These are phyloP conservation scores for Calonectria pseudoturangicola DNA, from an alignment of 2,329 filamentous ascomycete species.

Conservation along the genomic window DNA sequence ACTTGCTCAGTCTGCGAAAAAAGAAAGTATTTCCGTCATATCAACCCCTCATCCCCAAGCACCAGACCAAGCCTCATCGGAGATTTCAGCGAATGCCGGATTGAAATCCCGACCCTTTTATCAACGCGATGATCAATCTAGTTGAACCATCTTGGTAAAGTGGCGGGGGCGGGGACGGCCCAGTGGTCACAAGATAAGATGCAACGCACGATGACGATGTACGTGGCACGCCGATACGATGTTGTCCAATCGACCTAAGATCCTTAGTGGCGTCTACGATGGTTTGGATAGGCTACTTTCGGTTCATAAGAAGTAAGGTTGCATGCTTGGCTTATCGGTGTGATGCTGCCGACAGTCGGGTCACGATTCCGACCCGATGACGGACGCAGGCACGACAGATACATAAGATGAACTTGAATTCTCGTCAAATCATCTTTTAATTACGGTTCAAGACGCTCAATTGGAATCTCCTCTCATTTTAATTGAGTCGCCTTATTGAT, in stretches of 20 bases:
- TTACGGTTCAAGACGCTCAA: not conserved
- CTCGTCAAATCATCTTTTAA: not conserved
- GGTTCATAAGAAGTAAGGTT: slow-evolving; percentile 8
- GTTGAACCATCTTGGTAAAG: slow-evolving; percentile 20
- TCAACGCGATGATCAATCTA: slow-evolving; percentile 28
- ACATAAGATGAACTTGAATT: slow-evolving; percentile 26
- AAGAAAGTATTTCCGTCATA: slow-evolving; percentile 3
- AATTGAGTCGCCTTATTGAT: not conserved
- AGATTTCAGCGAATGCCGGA: slow-evolving; percentile 17
- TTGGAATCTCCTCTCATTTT: not conserved
- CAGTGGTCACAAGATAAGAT: slow-evolving; percentile 40
- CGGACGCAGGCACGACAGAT: not conserved
- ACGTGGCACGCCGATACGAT: slow-evolving; percentile 19
- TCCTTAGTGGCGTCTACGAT: slow-evolving; percentile 14
- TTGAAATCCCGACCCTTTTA: slow-evolving; percentile 28
- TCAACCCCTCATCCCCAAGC: slow-evolving; percentile 17
- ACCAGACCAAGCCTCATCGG: slow-evolving; percentile 14
- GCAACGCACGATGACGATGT: slow-evolving; percentile 42
- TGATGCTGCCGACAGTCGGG: slow-evolving; percentile 38
- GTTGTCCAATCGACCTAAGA: slow-evolving; percentile 24
- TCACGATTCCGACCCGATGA: slow-evolving; percentile 39
- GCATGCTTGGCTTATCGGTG: slow-evolving; percentile 28
- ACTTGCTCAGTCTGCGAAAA: slow-evolving; percentile 9
- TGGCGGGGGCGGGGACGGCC: slow-evolving; percentile 39
- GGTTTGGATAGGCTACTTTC: slow-evolving; percentile 37